Percentiles rank a stretch among this genome's conserved stretches.
Conservation (phyloP, 148 eudicot genomes). For the Cornus florida region DNA sequence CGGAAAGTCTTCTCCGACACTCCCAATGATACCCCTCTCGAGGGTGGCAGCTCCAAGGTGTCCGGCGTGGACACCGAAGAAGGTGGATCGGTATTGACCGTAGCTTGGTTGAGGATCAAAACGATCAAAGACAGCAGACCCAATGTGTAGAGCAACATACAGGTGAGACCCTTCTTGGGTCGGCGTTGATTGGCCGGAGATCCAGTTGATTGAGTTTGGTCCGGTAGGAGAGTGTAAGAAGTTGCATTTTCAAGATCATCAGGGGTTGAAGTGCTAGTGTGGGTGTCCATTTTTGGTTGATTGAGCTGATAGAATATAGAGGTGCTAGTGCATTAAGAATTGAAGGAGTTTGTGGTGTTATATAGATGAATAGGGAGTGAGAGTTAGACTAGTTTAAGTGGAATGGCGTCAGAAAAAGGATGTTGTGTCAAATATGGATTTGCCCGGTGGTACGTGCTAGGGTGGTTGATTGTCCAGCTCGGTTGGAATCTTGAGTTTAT, state of each 20-base stretch:
- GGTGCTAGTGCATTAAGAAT: no score
- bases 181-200: slow-evolving; percentile 5
- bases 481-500: no score
- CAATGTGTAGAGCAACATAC: slow-evolving; percentile 27
- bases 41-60: no score
- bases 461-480: no score
- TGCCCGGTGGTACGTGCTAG: no score
- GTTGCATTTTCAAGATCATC: slow-evolving; percentile 12
- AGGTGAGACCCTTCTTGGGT: slow-evolving; percentile 26
- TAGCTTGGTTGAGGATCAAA: slow-evolving; percentile 20
- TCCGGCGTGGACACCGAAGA: no score
- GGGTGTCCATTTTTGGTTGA: not conserved
- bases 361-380: not conserved
- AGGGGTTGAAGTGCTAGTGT: not conserved
- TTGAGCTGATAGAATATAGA: no score
- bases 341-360: not conserved
- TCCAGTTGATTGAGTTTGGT: slow-evolving; percentile 1
- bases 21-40: slow-evolving; percentile 59
- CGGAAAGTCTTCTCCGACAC: slow-evolving; percentile 57
- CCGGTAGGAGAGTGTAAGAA: no score
- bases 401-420: no score
- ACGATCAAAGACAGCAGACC: slow-evolving; percentile 37
- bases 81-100: slow-evolving; percentile 6
- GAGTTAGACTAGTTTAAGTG: no score
- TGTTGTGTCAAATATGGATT: no score